Evolutionary conservation across 495 filamentous ascomycete species (phyloP), one percentile per base, ranked within the genome.

Genomic region (Viridothelium virens): DNA sequence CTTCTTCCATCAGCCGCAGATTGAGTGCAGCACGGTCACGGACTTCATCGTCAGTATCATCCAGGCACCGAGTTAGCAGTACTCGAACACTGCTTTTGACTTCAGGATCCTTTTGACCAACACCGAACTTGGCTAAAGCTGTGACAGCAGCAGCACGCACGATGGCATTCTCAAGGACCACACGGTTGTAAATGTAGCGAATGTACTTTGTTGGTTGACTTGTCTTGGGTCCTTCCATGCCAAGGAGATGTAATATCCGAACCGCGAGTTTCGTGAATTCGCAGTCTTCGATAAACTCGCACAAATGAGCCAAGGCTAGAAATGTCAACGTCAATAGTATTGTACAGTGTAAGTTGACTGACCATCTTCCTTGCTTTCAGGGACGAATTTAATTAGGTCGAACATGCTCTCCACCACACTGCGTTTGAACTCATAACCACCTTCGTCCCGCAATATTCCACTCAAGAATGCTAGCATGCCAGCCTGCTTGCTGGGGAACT

Each of bases 201-300:
- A 99, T 95, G 70, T 96, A 99, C 81, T 97, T 97, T 64, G 92
- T 97, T 2, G 94, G 95, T 70, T 96, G 90, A 4, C 90, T 86
- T 4, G 95, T 97, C 81, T 92, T 95, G 39, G 95, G 95, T 25
- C 94, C 95, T 79, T 99, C 94, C 34, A 90, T 82, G 70, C 95
- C 94, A 39, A 99, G 85, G 37, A 97, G 84, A 78, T 97, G 93
- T 46, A 99, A 79, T 67, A 97, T 91, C 56, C 95, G 86, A 61
- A 99, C 93, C 44, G 95, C 93, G 63, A 99, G 84, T 79, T 99
- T 99, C 18, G 94, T 97, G 76, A 97, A 99, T 73, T 99, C 94
- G 81, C 94, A 99, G 74, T 99, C 94, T 77, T 99, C 94, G 69
- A 99, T 97, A 77, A 99, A 99, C 74, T 99, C 94, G 79, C 93